phyloP scores from a whole-genome alignment of 2,329 filamentous ascomycete genomes.

The Fusarium drepaniforme region DNA sequence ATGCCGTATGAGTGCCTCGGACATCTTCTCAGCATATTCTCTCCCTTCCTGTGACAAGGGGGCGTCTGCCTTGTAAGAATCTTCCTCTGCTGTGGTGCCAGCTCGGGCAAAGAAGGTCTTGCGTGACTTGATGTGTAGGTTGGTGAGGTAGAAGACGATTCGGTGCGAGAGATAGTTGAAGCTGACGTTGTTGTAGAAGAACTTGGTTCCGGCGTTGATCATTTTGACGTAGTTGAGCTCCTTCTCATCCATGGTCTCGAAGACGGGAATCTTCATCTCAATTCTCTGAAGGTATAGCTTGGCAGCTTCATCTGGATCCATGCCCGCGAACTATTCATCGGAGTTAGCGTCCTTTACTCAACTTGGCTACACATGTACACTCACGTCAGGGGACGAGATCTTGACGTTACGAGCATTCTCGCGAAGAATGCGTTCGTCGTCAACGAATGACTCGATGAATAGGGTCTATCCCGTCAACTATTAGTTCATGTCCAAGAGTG shows the following conservation, averaged over 20 bases:
- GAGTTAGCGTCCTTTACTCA: conserved; percentile 8
- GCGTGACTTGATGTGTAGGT: conserved; percentile 94
- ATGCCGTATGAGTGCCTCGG: conserved; percentile 84
- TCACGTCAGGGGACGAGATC: conserved; percentile 93
- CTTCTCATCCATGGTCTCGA: conserved; percentile 94
- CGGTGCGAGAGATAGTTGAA: conserved; percentile 97
- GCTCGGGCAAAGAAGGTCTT: conserved; percentile 94
- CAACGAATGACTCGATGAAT: conserved; percentile 96
- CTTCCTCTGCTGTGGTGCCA: conserved; percentile 87
- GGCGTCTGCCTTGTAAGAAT: conserved; percentile 92
- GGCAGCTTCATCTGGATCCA: conserved; percentile 92
- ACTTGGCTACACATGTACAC: conserved; percentile 43
- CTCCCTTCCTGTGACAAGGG: conserved; percentile 83
- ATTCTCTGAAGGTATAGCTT: conserved; percentile 92
- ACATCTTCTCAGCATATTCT: conserved; percentile 88
- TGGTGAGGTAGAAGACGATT: conserved; percentile 98
- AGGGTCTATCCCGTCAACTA: conserved; percentile 72
- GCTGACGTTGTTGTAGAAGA: conserved; percentile 96
- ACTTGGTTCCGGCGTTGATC: conserved; percentile 95
- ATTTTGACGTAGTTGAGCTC: conserved; percentile 99
- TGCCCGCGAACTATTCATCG: conserved; percentile 78
- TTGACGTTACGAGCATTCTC: conserved; percentile 98
- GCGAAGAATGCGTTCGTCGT: conserved; percentile 91
- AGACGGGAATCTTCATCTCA: conserved; percentile 91
- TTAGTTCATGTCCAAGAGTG: not conserved